These are phyloP conservation scores for Annulohypoxylon stygium DNA, from an alignment of 495 filamentous ascomycete genomes.

Conservation along the genomic window DNA sequence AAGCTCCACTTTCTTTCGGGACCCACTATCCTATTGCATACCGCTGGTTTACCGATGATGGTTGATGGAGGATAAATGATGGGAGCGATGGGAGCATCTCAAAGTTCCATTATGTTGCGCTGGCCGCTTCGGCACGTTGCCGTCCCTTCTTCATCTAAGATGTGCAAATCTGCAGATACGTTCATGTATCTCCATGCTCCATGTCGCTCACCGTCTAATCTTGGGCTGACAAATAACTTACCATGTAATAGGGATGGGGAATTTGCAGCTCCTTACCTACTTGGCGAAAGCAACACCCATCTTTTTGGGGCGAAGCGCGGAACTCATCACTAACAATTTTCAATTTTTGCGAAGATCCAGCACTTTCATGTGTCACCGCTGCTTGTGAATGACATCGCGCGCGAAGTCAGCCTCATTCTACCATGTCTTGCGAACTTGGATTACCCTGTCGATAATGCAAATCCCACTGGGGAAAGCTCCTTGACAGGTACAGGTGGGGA, in stretches of 20 bases:
- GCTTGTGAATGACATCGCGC: slow-evolving; percentile 23
- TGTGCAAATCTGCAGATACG: slow-evolving; percentile 6
- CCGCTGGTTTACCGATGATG: slow-evolving; percentile 19
- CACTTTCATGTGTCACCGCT: slow-evolving; percentile 13
- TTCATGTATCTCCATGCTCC: not conserved
- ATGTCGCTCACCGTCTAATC: slow-evolving; percentile 11
- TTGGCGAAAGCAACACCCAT: not conserved
- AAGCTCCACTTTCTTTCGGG: slow-evolving; percentile 35
- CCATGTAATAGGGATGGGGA: not conserved
- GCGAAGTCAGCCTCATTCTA: slow-evolving; percentile 39
- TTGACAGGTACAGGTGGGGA: slow-evolving; percentile 47
- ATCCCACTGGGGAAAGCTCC: slow-evolving; percentile 48
- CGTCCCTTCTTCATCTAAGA: slow-evolving; percentile 3
- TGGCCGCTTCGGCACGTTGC: slow-evolving; percentile 3
- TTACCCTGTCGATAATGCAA: slow-evolving; percentile 44
- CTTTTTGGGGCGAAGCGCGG: slow-evolving; percentile 9
- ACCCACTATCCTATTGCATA: slow-evolving; percentile 28
- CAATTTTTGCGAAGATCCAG: not conserved
- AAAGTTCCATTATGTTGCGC: slow-evolving; percentile 17
- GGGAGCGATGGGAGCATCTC: not conserved
- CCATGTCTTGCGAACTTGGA: slow-evolving; percentile 34
- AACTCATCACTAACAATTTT: not conserved
- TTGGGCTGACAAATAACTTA: slow-evolving; percentile 3
- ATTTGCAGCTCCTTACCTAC: slow-evolving; percentile 13
- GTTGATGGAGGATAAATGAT: too few relatives aligned